Percentiles rank a stretch among this genome's conserved stretches.
Evolutionary conservation across 2,329 filamentous ascomycete genomes (phyloP).

Genomic region (Coniosporium tulheliwenetii): DNA sequence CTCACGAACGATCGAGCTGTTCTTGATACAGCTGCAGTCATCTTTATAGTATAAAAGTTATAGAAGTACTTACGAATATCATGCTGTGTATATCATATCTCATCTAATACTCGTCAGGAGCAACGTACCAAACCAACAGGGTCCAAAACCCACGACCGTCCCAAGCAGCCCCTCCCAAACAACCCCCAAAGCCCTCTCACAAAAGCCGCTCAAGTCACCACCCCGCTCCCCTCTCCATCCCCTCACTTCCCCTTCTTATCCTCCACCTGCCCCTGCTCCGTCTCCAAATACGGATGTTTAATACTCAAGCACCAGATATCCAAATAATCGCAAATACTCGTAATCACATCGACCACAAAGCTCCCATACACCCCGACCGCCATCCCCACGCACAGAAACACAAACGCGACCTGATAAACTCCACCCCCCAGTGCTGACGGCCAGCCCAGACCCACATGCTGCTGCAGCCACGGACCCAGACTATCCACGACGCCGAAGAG

Average conservation of each 20-base stretch:
- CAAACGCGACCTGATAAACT: constrained; percentile 80
- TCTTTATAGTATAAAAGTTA: no score
- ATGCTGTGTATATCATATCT: no score
- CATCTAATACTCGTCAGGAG: no score
- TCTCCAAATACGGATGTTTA: constrained; percentile 55
- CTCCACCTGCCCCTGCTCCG: constrained; percentile 8
- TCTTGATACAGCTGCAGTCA: no score
- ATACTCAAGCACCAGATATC: constrained; percentile 98
- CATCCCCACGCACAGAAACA: constrained; percentile 75
- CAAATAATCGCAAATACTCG: constrained; percentile 92
- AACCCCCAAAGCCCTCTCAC: no score
- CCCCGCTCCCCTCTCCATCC: background rate
- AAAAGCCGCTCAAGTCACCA: no score
- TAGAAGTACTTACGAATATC: no score
- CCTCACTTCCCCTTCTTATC: background rate
- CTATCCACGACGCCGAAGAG: constrained; percentile 67
- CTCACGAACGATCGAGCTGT: no score
- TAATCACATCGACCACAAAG: constrained; percentile 94
- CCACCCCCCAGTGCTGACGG: constrained; percentile 51
- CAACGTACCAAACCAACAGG: no score
- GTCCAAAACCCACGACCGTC: no score
- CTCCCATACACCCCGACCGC: constrained; percentile 88
- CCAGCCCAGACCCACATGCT: constrained; percentile 44
- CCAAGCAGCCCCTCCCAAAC: no score
- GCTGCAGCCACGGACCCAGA: constrained; percentile 50